A percentile compares a stretch with the other conserved stretches of the same genome.
Conservation (phyloP, 441 rosid genomes). For the Syzygium malaccense region DNA sequence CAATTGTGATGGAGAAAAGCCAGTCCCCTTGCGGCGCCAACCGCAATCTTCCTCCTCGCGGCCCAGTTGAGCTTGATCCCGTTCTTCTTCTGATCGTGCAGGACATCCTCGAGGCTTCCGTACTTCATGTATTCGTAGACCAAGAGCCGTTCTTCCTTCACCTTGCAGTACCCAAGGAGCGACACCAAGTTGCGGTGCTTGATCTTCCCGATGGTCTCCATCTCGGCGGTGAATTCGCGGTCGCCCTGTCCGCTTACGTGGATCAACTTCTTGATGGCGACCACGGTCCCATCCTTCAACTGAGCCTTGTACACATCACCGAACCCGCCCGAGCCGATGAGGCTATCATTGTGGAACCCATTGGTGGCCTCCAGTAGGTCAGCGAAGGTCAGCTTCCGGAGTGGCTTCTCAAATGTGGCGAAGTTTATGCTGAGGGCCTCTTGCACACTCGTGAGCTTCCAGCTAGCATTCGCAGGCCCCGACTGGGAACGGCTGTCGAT, state of each 20-base stretch:
- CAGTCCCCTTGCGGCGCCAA: constrained; percentile 3
- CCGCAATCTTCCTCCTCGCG: constrained; percentile 1
- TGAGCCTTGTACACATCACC: constrained; percentile 13
- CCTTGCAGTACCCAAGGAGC: constrained; percentile 11
- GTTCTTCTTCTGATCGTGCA: constrained; percentile 6
- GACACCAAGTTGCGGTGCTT: constrained; percentile 17
- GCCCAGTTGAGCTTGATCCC: constrained; percentile 10
- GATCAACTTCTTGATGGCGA: constrained; percentile 12
- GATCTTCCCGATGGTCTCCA: constrained; percentile 17
- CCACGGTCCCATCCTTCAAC: constrained; percentile 3
- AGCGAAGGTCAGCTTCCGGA: constrained; percentile 6
- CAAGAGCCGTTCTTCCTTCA: constrained; percentile 14
- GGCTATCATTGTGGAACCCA: constrained; percentile 8
- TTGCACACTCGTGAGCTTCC: constrained; percentile 38
- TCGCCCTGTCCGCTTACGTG: constrained; percentile 12
- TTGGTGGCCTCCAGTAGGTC: constrained; percentile 13
- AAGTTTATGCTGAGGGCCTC: constrained; percentile 62
- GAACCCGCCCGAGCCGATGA: constrained; percentile 12
- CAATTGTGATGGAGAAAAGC: constrained; percentile 14
- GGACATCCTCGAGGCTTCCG: constrained; percentile 11
- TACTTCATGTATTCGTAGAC: constrained; percentile 16
- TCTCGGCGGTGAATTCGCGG: constrained; percentile 9
- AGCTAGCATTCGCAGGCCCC: constrained; percentile 23
- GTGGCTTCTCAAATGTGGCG: constrained; percentile 25
- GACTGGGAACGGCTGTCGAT: constrained; percentile 60